A percentile compares a stretch with the other conserved stretches of the same genome.
Evolutionary conservation across 1,139 yeast genomes (phyloP).

Genomic region (Blastobotrys apis): DNA sequence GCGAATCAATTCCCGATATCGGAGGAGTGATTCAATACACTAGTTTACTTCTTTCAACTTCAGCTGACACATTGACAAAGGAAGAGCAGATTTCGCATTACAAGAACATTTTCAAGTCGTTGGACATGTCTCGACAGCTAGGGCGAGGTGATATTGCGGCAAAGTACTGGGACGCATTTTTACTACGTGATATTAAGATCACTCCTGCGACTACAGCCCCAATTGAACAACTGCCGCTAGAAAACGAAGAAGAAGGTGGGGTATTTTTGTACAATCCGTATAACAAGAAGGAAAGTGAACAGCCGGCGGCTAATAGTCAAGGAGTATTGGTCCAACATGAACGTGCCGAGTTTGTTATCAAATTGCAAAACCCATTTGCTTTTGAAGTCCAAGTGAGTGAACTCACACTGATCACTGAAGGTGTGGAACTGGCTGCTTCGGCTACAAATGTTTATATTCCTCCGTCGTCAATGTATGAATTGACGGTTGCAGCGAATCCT

Average conservation of each 20-base stretch:
- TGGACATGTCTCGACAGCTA: conserved; percentile 29
- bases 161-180: conserved; percentile 66
- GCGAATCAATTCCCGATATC: conserved; percentile 49
- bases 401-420: conserved; percentile 34
- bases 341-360: conserved; percentile 41
- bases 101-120: conserved; percentile 30
- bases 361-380: conserved; percentile 74
- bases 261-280: conserved; percentile 43
- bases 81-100: conserved; percentile 45
- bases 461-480: conserved; percentile 40
- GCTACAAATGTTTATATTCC: conserved; percentile 34
- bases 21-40: conserved; percentile 47
- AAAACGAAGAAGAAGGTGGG: conserved; percentile 13
- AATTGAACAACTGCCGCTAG: conserved; percentile 5
- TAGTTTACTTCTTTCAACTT: conserved; percentile 51
- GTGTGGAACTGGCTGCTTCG: conserved; percentile 23
- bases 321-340: conserved; percentile 29
- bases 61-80: conserved; percentile 45
- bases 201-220: conserved; percentile 20
- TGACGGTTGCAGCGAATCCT: conserved; percentile 46
- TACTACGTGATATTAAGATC: conserved; percentile 48
- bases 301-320: conserved; percentile 8
- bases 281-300: conserved; percentile 18
- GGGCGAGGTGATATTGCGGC: conserved; percentile 32
- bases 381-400: conserved; percentile 65